Conservation (phyloP, 2,329 filamentous ascomycete genomes). For the Pseudocercospora macadamiae region DNA sequence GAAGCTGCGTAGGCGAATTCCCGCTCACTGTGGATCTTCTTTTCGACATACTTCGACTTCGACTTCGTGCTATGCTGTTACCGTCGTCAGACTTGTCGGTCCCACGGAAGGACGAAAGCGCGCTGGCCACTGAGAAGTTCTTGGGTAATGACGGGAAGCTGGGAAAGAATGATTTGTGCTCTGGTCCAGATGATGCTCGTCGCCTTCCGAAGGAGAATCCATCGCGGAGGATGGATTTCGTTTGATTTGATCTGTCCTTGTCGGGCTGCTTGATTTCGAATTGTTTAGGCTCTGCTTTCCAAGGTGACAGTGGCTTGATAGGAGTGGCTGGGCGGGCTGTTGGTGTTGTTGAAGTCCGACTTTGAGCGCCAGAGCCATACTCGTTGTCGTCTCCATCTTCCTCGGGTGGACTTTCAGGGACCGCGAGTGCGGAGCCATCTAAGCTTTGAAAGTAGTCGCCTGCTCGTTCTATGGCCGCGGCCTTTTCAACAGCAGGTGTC, state of each 20-base stretch:
- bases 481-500: slow-evolving; percentile 63
- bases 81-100: slow-evolving; percentile 10
- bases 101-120: slow-evolving; percentile 27
- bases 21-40: slow-evolving; percentile 6
- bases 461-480: slow-evolving; percentile 55
- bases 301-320: slow-evolving; percentile 47
- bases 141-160: slow-evolving; percentile 35
- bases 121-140: slow-evolving; percentile 32
- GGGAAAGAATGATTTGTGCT: slow-evolving; percentile 29
- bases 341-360: slow-evolving; percentile 8
- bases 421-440: slow-evolving; percentile 20
- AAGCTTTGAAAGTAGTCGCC: slow-evolving; percentile 50
- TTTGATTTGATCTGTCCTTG: slow-evolving; percentile 32
- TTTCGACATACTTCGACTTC: slow-evolving; percentile 1
- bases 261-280: slow-evolving; percentile 25
- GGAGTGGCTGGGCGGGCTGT: background rate
- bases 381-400: slow-evolving; percentile 6
- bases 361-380: background rate
- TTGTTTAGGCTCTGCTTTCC: slow-evolving; percentile 44
- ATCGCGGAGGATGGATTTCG: slow-evolving; percentile 42
- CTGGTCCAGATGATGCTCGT: slow-evolving; percentile 46
- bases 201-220: slow-evolving; percentile 42
- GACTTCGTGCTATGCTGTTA: slow-evolving; percentile 2
- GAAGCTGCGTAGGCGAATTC: slow-evolving; percentile 4
- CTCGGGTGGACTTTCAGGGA: background rate